Evolutionary conservation across 2,329 filamentous ascomycete species (phyloP), one percentile per base, ranked within the genome.

Genomic region (Tolypocladium album): DNA sequence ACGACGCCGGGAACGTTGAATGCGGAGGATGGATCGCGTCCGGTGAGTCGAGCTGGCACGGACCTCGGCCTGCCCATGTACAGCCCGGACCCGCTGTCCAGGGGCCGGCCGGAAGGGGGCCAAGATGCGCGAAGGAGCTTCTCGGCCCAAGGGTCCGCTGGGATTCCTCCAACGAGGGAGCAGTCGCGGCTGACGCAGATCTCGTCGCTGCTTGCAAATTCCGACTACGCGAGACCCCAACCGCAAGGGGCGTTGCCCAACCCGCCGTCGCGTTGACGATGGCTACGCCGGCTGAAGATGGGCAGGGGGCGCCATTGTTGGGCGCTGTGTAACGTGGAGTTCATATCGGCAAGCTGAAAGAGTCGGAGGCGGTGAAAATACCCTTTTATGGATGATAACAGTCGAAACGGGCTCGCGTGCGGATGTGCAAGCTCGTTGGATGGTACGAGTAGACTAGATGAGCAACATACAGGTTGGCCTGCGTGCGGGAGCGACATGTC

Each of bases 121-220:
- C 57, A 38, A 22, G 57, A 58, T 4, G 12, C n/a, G 17, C 55
- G 39, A 34, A 27, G 24, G 38, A 27, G 11, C 11, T 42, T 34
- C 17, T 20, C 40, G 27, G 11, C 39, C 12, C 55, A 55, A 9
- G 60, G 58, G 17, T 57, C 61, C 6, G 57, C 55, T 4, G 55
- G 55, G 12, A 47, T 58, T 5, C 52, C 57, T 12, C 50, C 61
- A 61, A 64, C 65, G 62, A 65, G 66, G 60, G 61, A 68, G 38
- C 63, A 62, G 58, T 60, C 69, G 17, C 66, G 70, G 36, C 67
- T 74, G 53, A 73, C 72, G 55, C 72, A 74, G 56, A 70, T 75
- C 56, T 72, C 74, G 13, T 74, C 72, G 7, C 50, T 66, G 12
- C 27, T 65, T 13, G 58, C 58, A 22, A 56, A 60, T 5, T 24